Base-by-base conservation (phyloP, 2,329 filamentous ascomycete species). In the Beauveria medogensis region DNA sequence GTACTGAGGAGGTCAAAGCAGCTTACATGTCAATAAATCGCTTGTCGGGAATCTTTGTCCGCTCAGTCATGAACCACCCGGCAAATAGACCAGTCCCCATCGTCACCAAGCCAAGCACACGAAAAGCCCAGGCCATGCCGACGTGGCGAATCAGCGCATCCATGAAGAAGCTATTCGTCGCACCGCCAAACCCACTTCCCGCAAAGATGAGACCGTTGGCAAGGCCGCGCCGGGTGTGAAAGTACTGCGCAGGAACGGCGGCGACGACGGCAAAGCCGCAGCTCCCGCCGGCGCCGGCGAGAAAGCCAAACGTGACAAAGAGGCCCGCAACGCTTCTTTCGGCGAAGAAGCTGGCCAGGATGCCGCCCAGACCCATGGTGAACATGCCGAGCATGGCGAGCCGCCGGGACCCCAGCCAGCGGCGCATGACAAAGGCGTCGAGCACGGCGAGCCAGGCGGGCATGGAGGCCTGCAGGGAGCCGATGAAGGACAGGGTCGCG, bases 201-300 rank as follows among this genome's bases (percentile, higher is more conserved):
- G 78, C 77, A 0, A 82, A 76, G 0, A 78, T 70, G 22, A 86
- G 76, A 0, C 83, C 83, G 62, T 84, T 86, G 2, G 84, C 84
- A 2, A 88, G 74, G 24, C 77, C 80, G 0, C 83, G 74, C 18
- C 74, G 73, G 2, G 76, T 81, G 0, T 75, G 75, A 64, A 88
- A 88, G 84, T 84, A 88, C 64, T 86, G 83, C 0, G 84, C 79
- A 0, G 83, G 73, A 2, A 87, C 78, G 1, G 78, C 79, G 1
- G 83, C 80, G 3, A 75, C 76, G 0, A 78, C 79, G 0, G 86
- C 79, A 64, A 84, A 87, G 0, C 83, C 69, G 52, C 86, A 81
- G 0, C 84, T 84, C 74, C 87, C 82, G 0, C 84, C 85, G 62
- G 79, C 75, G 1, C 85, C 84, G 57, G 87, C 85, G 59, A 81